Conservation (phyloP, 192 early-diverging fungal genomes). For the Coemansia sp. region DNA sequence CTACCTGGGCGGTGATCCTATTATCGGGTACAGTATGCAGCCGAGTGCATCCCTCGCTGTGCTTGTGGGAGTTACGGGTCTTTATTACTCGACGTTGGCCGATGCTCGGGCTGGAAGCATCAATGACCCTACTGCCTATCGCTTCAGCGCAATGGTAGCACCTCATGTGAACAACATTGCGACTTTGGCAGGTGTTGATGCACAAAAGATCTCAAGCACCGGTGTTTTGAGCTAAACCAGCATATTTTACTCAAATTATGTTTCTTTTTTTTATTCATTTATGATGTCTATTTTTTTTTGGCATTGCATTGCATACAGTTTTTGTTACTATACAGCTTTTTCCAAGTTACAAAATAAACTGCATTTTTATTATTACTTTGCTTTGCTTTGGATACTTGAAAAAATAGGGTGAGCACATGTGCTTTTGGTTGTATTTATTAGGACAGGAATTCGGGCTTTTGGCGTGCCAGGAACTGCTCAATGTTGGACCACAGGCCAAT, state of each 20-base stretch:
- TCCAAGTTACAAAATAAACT: too few species aligned
- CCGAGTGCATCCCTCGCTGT: constrained; percentile 12
- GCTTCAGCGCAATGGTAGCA: constrained; percentile 29
- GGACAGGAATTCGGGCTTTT: constrained; percentile 35
- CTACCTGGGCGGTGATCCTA: constrained; percentile 42
- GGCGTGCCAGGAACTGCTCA: constrained; percentile 34
- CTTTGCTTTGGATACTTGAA: too few species aligned
- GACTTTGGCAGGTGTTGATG: constrained; percentile 7
- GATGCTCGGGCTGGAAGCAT: constrained; percentile 13
- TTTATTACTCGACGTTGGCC: constrained; percentile 30
- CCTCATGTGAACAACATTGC: constrained; percentile 21
- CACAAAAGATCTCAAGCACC: constrained; percentile 18
- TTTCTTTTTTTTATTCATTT: neutral
- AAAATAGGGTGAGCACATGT: too few species aligned
- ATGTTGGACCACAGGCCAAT: constrained; percentile 36
- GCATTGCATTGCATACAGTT: too few species aligned
- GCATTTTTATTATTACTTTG: too few species aligned
- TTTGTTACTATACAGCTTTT: too few species aligned
- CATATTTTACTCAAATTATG: neutral
- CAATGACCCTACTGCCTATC: constrained; percentile 35
- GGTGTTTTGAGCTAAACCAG: constrained; percentile 7
- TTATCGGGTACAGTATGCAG: constrained; percentile 31
- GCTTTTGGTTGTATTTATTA: too few species aligned
- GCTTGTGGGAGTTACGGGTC: constrained; percentile 35
- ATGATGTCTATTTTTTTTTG: too few species aligned